A percentile compares a stretch with the other conserved stretches of the same genome.
Evolutionary conservation across 2,329 filamentous ascomycete genomes (phyloP).

Genomic region (Alternaria longipes): DNA sequence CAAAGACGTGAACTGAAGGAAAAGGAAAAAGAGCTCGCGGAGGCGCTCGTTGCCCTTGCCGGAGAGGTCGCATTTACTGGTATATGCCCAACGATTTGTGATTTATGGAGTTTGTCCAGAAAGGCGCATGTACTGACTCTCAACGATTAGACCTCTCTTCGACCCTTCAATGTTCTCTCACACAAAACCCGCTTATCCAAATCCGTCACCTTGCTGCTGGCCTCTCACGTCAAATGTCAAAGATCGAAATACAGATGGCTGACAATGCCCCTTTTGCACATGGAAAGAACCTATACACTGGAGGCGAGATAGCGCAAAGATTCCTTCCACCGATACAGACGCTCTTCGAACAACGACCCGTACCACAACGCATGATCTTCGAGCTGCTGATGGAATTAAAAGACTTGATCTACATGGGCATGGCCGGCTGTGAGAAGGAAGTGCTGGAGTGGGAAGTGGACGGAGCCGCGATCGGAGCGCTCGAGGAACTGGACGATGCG

Average conservation of each 20-base stretch:
- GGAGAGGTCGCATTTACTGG: conserved; percentile 47
- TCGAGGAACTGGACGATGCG: conserved; percentile 46
- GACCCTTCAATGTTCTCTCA: conserved; percentile 42
- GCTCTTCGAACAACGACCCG: conserved; percentile 43
- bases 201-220: conserved; percentile 47
- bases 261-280: conserved; percentile 45
- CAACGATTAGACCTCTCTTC: conserved; percentile 37
- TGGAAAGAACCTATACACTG: conserved; percentile 47
- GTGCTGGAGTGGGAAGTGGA: conserved; percentile 45
- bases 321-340: conserved; percentile 44
- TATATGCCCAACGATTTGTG: conserved; percentile 13
- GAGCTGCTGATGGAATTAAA: conserved; percentile 48
- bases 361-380: conserved; percentile 48
- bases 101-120: neutral
- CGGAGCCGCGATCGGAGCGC: conserved; percentile 28
- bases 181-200: conserved; percentile 45
- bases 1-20: conserved; percentile 43
- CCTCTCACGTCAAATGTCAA: conserved; percentile 48
- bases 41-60: conserved; percentile 45
- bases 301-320: conserved; percentile 44
- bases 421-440: conserved; percentile 36
- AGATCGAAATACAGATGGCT: conserved; percentile 46
- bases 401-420: conserved; percentile 41
- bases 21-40: conserved; percentile 47
- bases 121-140: conserved; percentile 11